These are phyloP conservation scores for Vitellaria paradoxa DNA, from an alignment of 179 eudicot genomes.

Conservation along the genomic window DNA sequence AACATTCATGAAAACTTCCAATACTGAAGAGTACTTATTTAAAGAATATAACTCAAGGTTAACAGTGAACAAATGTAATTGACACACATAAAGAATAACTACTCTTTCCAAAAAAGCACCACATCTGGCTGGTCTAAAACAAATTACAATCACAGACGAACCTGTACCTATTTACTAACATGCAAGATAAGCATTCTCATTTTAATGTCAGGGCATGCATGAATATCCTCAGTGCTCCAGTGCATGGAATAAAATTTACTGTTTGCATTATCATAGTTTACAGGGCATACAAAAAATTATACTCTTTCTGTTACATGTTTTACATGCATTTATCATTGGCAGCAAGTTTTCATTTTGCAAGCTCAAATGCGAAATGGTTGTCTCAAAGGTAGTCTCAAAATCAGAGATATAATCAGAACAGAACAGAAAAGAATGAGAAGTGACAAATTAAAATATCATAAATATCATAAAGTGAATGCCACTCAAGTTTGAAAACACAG, in stretches of 20 bases:
- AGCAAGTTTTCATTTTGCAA: neutral
- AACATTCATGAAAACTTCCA: neutral
- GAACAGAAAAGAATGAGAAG: conserved; percentile 2
- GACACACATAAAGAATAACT: neutral
- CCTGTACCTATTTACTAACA: neutral
- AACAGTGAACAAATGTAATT: too few relatives aligned
- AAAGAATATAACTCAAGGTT: conserved; percentile 1
- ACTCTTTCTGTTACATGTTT: neutral
- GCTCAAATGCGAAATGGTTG: neutral
- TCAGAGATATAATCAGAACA: neutral
- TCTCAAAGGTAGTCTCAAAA: neutral
- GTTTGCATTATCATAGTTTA: neutral
- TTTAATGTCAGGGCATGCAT: neutral
- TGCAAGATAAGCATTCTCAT: neutral
- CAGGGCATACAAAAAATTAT: neutral
- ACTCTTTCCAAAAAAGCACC: neutral
- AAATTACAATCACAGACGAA: neutral
- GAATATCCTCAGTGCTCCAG: neutral
- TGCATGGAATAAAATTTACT: neutral
- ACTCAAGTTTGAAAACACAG: neutral
- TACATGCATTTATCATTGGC: neutral
- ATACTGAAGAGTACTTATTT: neutral
- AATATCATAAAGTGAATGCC: neutral
- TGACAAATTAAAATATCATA: neutral
- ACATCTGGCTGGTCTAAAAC: neutral